These are phyloP conservation scores for Rhododendron williamsianum DNA, from an alignment of 148 eudicot species.

Conservation along the genomic window DNA sequence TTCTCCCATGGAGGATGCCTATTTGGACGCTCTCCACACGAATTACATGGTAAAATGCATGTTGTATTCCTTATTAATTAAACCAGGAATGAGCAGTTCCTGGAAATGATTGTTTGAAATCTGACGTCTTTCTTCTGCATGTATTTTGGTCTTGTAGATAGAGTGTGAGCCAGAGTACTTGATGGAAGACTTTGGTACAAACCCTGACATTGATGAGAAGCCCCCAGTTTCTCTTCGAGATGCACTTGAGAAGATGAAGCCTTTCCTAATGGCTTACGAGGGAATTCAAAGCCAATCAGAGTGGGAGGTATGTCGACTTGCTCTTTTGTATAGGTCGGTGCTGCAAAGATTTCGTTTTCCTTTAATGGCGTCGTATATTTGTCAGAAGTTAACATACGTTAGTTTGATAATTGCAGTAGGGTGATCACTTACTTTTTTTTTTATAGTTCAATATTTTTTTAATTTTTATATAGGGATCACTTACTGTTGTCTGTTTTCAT, in stretches of 20 bases:
- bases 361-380: not conserved
- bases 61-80: not conserved
- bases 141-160: slow-evolving; percentile 42
- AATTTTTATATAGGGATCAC: not conserved
- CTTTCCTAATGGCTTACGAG: slow-evolving; percentile 78
- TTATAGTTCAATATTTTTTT: too few relatives aligned
- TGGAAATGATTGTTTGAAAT: not conserved
- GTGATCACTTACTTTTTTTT: not conserved
- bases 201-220: slow-evolving; percentile 81
- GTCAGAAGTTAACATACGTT: not conserved
- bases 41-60: slow-evolving; percentile 53
- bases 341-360: not conserved
- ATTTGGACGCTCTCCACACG: slow-evolving; percentile 57
- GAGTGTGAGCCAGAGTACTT: slow-evolving; percentile 91
- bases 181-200: slow-evolving; percentile 73
- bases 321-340: not conserved
- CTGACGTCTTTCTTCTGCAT: not conserved
- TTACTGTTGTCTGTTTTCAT: not conserved
- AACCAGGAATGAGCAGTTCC: not conserved
- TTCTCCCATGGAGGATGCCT: slow-evolving; percentile 48
- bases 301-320: slow-evolving; percentile 67
- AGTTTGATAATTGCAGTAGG: not conserved
- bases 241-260: slow-evolving; percentile 84
- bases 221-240: slow-evolving; percentile 84
- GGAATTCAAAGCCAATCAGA: slow-evolving; percentile 70